phyloP scores from a whole-genome alignment of 2,329 filamentous ascomycete genomes.

The Fusarium siculi region DNA sequence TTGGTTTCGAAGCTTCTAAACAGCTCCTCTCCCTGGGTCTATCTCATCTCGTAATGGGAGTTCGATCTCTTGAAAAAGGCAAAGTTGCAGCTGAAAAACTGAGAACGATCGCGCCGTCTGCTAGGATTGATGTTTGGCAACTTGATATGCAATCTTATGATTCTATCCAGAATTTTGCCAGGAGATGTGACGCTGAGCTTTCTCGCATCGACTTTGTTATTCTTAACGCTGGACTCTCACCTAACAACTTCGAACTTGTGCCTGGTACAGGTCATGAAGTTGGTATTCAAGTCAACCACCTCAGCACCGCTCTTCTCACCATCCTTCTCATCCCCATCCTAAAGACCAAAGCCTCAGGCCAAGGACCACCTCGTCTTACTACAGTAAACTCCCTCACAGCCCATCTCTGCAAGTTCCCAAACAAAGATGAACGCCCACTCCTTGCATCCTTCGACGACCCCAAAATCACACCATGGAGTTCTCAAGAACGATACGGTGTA shows the following conservation, averaged over 20 bases:
- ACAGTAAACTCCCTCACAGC: slow-evolving; percentile 47
- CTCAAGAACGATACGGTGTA: slow-evolving; percentile 41
- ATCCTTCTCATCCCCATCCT: slow-evolving; percentile 42
- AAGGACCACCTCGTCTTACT: slow-evolving; percentile 37
- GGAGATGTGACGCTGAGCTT: slow-evolving; percentile 24
- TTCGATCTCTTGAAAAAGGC: slow-evolving; percentile 28
- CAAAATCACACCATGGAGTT: slow-evolving; percentile 32
- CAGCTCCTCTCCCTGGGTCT: slow-evolving; percentile 38
- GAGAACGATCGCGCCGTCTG: not conserved
- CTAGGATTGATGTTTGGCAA: slow-evolving; percentile 40
- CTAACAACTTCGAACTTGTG: slow-evolving; percentile 26
- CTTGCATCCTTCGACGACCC: slow-evolving; percentile 45
- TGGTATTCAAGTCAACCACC: slow-evolving; percentile 49
- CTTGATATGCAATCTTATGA: slow-evolving; percentile 44
- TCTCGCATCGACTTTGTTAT: slow-evolving; percentile 43
- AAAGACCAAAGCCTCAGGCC: slow-evolving; percentile 12
- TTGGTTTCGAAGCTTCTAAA: slow-evolving; percentile 40
- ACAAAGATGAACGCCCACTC: slow-evolving; percentile 39
- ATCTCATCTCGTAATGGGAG: slow-evolving; percentile 28
- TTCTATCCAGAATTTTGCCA: slow-evolving; percentile 35
- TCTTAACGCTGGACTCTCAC: slow-evolving; percentile 49
- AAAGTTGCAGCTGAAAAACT: slow-evolving; percentile 22
- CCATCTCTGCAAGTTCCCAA: slow-evolving; percentile 42
- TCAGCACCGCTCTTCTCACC: slow-evolving; percentile 45
- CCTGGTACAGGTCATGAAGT: slow-evolving; percentile 45